These are phyloP conservation scores for Beauveria scarabaeidicola DNA, from an alignment of 2,329 filamentous ascomycete species.

Conservation along the genomic window DNA sequence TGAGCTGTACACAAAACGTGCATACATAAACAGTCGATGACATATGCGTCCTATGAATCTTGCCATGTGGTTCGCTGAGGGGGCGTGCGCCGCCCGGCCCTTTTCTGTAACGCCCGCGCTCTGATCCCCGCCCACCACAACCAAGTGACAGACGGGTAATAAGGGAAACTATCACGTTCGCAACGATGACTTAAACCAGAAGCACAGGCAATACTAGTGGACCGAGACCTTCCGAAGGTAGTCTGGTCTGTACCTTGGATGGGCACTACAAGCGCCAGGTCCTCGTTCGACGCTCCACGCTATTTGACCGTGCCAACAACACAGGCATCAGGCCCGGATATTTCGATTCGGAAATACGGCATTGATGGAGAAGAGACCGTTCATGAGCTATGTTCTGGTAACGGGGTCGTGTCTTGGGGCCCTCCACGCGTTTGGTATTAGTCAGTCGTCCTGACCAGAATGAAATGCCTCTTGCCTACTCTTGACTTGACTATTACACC, in stretches of 20 bases:
- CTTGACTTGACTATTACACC: background rate
- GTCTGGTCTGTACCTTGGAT: background rate
- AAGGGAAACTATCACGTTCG: no score
- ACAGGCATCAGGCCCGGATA: background rate
- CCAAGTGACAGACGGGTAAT: background rate
- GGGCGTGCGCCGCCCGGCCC: background rate
- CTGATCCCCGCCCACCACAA: background rate
- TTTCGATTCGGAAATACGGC: background rate
- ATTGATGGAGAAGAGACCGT: background rate
- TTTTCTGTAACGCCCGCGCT: slow-evolving; percentile 1
- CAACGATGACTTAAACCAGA: background rate
- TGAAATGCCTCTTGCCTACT: background rate
- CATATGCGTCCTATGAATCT: background rate
- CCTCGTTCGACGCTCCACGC: background rate
- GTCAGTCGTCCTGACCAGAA: background rate
- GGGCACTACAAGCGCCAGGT: background rate
- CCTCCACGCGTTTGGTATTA: background rate
- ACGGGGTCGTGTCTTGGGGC: background rate
- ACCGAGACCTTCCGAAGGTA: background rate
- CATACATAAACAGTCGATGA: background rate
- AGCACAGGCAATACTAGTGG: background rate
- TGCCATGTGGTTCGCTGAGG: background rate
- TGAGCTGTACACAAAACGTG: background rate
- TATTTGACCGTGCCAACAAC: background rate
- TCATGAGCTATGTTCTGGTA: background rate